Evolutionary conservation across 345 rosid species (phyloP).

Genomic region (Euphorbia lathyris): DNA sequence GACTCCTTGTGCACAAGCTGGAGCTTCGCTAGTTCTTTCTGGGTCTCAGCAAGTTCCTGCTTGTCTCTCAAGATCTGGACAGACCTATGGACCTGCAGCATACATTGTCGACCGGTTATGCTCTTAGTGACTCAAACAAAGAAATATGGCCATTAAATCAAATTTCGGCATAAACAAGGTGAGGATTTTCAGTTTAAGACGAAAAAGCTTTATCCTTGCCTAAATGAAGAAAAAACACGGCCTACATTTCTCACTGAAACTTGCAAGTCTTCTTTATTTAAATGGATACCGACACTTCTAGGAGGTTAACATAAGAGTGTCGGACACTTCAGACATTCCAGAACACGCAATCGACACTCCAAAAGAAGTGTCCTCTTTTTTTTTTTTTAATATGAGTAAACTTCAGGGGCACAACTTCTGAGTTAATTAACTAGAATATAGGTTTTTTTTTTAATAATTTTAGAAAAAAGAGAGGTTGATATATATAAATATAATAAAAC

Average conservation of each 20-base stretch:
- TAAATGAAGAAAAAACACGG: background rate
- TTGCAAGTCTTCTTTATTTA: background rate
- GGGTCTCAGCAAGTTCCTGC: slow-evolving; percentile 94
- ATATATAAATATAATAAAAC: too few relatives aligned
- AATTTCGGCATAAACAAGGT: background rate
- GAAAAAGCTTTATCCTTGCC: background rate
- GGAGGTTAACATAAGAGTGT: too few relatives aligned
- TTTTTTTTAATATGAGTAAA: too few relatives aligned
- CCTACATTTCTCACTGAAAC: background rate
- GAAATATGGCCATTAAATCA: background rate
- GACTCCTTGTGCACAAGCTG: slow-evolving; percentile 89
- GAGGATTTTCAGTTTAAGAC: background rate
- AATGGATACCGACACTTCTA: background rate
- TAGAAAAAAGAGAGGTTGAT: too few relatives aligned
- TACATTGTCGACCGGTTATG: slow-evolving; percentile 10
- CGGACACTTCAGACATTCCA: too few relatives aligned
- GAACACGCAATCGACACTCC: too few relatives aligned
- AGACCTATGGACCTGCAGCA: slow-evolving; percentile 87
- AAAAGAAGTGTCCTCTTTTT: too few relatives aligned
- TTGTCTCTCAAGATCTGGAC: slow-evolving; percentile 96
- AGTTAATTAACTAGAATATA: too few relatives aligned
- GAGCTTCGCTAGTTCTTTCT: slow-evolving; percentile 88
- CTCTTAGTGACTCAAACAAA: slow-evolving; percentile 3
- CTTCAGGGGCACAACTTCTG: too few relatives aligned
- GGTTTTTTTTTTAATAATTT: too few relatives aligned